Evolutionary conservation across 345 rosid species (phyloP).

Genomic region (Boechera divaricarpa): DNA sequence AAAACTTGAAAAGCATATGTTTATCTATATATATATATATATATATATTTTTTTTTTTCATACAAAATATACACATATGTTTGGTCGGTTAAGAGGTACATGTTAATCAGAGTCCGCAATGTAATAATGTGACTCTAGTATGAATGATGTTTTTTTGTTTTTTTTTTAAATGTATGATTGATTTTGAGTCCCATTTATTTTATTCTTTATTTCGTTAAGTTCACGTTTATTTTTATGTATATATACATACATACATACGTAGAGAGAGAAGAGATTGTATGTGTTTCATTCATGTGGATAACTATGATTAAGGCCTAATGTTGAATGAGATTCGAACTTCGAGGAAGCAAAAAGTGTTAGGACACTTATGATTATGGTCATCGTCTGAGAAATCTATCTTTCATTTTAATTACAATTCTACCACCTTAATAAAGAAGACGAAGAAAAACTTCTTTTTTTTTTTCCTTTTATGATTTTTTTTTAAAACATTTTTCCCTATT

Average conservation of each 20-base stretch:
- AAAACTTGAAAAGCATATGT: background rate
- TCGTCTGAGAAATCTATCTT: constrained; percentile 39
- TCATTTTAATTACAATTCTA: constrained; percentile 40
- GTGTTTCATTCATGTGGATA: constrained; percentile 42
- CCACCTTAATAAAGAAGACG: constrained; percentile 22
- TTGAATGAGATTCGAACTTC: constrained; percentile 21
- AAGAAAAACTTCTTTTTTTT: background rate
- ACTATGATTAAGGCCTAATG: constrained; percentile 40
- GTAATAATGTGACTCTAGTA: constrained; percentile 14
- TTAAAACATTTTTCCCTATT: background rate
- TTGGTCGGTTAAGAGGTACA: constrained; percentile 26
- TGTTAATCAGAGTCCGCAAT: constrained; percentile 10
- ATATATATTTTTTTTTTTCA: no score
- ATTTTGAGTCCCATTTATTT: background rate
- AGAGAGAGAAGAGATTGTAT: background rate
- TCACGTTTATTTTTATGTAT: constrained; percentile 7
- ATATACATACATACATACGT: background rate
- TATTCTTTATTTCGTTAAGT: background rate
- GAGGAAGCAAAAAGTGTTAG: constrained; percentile 24
- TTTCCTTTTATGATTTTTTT: background rate
- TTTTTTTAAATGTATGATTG: background rate
- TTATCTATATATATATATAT: no score
- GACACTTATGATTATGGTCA: constrained; percentile 51
- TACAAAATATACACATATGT: background rate
- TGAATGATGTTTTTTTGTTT: background rate